Percentiles rank a stretch among this genome's conserved stretches.
Evolutionary conservation across 352 stramenopile species (phyloP).

Genomic region (Phytophthora sp.): DNA sequence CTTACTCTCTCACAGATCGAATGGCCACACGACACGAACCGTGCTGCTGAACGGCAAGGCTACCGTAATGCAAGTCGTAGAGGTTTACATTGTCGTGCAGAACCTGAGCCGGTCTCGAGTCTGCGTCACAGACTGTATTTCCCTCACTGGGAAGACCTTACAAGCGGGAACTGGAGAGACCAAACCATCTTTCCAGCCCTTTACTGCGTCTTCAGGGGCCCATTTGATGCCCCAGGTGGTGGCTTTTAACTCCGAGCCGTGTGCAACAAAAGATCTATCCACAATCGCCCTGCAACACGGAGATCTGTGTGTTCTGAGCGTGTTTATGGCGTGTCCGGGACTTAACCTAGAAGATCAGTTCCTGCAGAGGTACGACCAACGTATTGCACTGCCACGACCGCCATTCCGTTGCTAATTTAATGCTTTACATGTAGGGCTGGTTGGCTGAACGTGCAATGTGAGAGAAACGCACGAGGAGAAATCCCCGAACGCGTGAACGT

Average conservation of each 20-base stretch:
- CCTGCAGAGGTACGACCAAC: slow-evolving; percentile 42
- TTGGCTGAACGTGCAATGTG: slow-evolving; percentile 13
- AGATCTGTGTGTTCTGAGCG: slow-evolving; percentile 55
- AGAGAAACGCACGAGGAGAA: neutral
- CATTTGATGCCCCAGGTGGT: slow-evolving; percentile 52
- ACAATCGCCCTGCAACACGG: slow-evolving; percentile 44
- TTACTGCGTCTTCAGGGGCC: slow-evolving; percentile 42
- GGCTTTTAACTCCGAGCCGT: slow-evolving; percentile 39
- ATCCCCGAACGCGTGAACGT: slow-evolving; percentile 14
- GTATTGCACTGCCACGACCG: neutral
- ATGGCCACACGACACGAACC: slow-evolving; percentile 59
- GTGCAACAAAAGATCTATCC: slow-evolving; percentile 23
- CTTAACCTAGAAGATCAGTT: slow-evolving; percentile 63
- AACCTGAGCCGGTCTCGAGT: slow-evolving; percentile 38
- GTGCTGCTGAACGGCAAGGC: slow-evolving; percentile 51
- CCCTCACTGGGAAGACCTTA: slow-evolving; percentile 12
- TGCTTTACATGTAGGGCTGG: slow-evolving; percentile 8
- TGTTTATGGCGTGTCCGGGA: slow-evolving; percentile 56
- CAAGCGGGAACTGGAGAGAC: neutral
- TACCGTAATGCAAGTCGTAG: slow-evolving; percentile 59
- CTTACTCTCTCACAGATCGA: slow-evolving; percentile 54
- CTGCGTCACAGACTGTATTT: slow-evolving; percentile 45
- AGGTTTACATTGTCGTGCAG: slow-evolving; percentile 63
- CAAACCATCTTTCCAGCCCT: slow-evolving; percentile 30
- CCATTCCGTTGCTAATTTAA: neutral